Evolutionary conservation across 148 eudicot species (phyloP), one percentile per base, ranked within the genome.

Genomic region (Spergularia bocconei): DNA sequence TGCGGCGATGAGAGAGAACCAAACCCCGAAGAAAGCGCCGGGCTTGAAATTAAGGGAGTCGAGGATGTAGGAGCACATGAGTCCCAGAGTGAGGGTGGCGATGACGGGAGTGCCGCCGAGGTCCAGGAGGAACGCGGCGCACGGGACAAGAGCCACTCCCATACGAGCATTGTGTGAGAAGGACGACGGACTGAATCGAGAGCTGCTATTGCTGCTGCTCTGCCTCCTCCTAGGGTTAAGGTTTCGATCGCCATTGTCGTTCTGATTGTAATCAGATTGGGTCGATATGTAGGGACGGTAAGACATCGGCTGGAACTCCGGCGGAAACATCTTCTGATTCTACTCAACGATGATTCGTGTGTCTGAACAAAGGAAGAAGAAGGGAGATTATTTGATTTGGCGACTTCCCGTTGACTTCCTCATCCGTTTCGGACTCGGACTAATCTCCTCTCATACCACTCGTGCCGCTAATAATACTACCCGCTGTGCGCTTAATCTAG

Each of bases 81-180:
- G 88, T 15, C 90, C 90, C 1, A 91, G 70, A 55, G 81, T 84
- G 2, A 93, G 71, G 78, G 89, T 72, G 10, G 84, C 90, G 59
- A 83, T 81, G 3, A 91, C 98, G 0, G 93, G 91, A 2, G 95
- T 81, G 50, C 97, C 97, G 55, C 98, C 98, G 29, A 93, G 95
- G 86, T 93, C 98, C 25, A 93, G 83, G 50, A 93, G 93, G 73
- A 93, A 85, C 23, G 83, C 89, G 58, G 90, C 95, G 77, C 84
- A 88, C 2, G 98, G 98, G 19, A 85, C 83, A 0, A 93, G 90
- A 4, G 89, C 95, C 25, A 86, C 29, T 41, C 93, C 93, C 75
- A 93, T 84, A 29, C 95, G 79, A 70, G 69, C 76, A 77, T 93
- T 93, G 87, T 93, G 85, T 41, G 75, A 50, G 79, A 91, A 90